phyloP scores from a whole-genome alignment of 1,284 basidiomycete species.

The Porphyrellus sp. region DNA sequence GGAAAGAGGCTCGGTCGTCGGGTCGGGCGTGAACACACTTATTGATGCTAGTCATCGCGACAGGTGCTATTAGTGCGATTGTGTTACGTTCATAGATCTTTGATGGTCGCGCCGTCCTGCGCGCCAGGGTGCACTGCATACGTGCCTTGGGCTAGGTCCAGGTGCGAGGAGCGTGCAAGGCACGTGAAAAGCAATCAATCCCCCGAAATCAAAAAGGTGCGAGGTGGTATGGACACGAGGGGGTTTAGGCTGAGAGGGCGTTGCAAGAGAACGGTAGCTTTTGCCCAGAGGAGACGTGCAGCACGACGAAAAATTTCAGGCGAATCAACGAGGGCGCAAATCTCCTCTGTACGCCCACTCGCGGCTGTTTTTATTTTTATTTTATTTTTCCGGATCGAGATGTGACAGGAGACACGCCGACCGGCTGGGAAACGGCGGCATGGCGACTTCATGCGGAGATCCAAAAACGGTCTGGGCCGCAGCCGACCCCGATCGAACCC shows the following conservation, averaged over 20 bases:
- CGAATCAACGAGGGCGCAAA: background rate
- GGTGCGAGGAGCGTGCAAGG: slow-evolving; percentile 22
- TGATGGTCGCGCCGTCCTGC: slow-evolving; percentile 19
- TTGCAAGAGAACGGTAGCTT: slow-evolving; percentile 5
- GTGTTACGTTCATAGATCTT: slow-evolving; percentile 12
- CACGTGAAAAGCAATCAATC: slow-evolving; percentile 32
- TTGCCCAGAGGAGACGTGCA: background rate
- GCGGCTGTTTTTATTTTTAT: background rate
- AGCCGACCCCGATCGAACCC: slow-evolving; percentile 40
- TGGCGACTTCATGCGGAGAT: slow-evolving; percentile 33
- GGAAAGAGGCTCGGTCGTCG: slow-evolving; percentile 48
- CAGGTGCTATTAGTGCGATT: slow-evolving; percentile 20
- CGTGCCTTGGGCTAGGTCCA: slow-evolving; percentile 28
- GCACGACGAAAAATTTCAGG: background rate
- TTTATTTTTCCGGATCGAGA: slow-evolving; percentile 20
- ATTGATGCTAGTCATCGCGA: slow-evolving; percentile 10
- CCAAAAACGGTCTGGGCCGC: slow-evolving; percentile 37
- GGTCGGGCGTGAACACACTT: slow-evolving; percentile 34
- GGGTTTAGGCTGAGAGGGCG: slow-evolving; percentile 12
- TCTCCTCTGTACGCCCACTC: slow-evolving; percentile 2
- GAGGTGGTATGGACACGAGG: slow-evolving; percentile 30
- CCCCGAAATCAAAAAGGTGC: slow-evolving; percentile 31
- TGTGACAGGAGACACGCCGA: slow-evolving; percentile 22
- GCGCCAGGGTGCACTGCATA: slow-evolving; percentile 9
- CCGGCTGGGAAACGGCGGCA: slow-evolving; percentile 26